Conservation (phyloP, 768 basidiomycete species). For the Tulasnella sp. region DNA sequence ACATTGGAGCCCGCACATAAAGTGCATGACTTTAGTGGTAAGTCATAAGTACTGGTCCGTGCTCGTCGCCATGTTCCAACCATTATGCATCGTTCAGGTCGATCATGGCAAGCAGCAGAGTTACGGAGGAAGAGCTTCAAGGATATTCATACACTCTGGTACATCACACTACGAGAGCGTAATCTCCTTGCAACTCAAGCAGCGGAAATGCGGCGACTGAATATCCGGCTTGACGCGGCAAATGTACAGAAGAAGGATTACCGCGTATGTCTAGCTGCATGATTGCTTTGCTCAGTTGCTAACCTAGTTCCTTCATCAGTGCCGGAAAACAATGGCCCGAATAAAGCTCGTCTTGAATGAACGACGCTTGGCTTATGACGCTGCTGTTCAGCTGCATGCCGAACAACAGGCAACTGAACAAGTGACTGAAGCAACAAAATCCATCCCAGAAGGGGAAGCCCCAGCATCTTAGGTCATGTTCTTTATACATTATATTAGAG, state of each 20-base stretch:
- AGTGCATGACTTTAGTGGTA: constrained; percentile 6
- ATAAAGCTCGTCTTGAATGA: constrained; percentile 90
- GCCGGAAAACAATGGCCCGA: constrained; percentile 90
- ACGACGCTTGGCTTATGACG: constrained; percentile 69
- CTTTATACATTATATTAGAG: constrained; percentile 9
- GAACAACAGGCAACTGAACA: neutral
- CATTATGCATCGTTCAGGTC: constrained; percentile 49
- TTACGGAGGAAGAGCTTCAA: constrained; percentile 82
- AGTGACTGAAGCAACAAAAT: too few species aligned
- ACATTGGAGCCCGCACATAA: constrained; percentile 21
- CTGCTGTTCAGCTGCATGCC: constrained; percentile 32
- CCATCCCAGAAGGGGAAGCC: too few species aligned
- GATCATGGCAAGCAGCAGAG: constrained; percentile 77
- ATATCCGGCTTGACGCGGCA: constrained; percentile 10
- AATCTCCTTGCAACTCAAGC: constrained; percentile 83
- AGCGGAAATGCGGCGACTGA: constrained; percentile 59
- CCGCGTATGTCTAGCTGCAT: constrained; percentile 8
- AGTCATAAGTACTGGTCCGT: neutral
- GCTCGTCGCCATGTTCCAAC: constrained; percentile 23
- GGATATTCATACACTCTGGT: constrained; percentile 93
- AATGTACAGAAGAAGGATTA: constrained; percentile 13
- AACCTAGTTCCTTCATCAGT: constrained; percentile 32
- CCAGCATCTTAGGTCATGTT: too few species aligned
- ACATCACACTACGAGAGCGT: constrained; percentile 72
- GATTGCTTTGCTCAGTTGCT: too few species aligned